These are phyloP conservation scores for Poa annua DNA, from an alignment of 176 grass and related monocot genomes.

Conservation along the genomic window DNA sequence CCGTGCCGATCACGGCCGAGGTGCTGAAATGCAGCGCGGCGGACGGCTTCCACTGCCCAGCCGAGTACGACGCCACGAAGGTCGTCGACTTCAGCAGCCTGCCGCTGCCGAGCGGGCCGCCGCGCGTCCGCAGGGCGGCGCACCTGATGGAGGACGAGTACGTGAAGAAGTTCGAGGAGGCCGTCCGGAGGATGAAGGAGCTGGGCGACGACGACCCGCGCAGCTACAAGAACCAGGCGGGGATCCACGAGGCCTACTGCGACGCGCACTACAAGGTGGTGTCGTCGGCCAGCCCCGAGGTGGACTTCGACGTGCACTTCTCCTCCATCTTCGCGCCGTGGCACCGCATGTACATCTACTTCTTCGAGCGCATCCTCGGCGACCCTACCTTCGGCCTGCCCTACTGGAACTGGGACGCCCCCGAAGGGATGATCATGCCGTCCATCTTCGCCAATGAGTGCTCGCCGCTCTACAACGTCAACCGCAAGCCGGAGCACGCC, in stretches of 20 bases:
- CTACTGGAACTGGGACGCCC: conserved; percentile 71
- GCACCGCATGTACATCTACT: conserved; percentile 75
- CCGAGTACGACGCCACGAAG: not conserved
- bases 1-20: conserved; percentile 23
- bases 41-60: conserved; percentile 34
- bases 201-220: not conserved
- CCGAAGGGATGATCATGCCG: conserved; percentile 50
- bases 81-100: conserved; percentile 45
- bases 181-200: not conserved
- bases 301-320: not conserved
- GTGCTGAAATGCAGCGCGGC: conserved; percentile 27
- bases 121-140: conserved; percentile 49
- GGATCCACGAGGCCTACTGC: conserved; percentile 14
- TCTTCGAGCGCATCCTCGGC: conserved; percentile 54
- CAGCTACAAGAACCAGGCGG: not conserved
- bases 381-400: conserved; percentile 60
- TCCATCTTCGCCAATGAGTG: conserved; percentile 21
- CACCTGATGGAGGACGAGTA: conserved; percentile 24
- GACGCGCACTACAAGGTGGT: not conserved
- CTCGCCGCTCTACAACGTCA: conserved; percentile 39
- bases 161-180: not conserved
- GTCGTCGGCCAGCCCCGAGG: not conserved
- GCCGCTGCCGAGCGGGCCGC: not conserved
- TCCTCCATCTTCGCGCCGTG: conserved; percentile 71
- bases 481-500: conserved; percentile 32